A percentile compares a stretch with the other conserved stretches of the same genome.
These are phyloP conservation scores for Vitis cinerea DNA, from an alignment of 164 flowering plant genomes.

Conservation along the genomic window DNA sequence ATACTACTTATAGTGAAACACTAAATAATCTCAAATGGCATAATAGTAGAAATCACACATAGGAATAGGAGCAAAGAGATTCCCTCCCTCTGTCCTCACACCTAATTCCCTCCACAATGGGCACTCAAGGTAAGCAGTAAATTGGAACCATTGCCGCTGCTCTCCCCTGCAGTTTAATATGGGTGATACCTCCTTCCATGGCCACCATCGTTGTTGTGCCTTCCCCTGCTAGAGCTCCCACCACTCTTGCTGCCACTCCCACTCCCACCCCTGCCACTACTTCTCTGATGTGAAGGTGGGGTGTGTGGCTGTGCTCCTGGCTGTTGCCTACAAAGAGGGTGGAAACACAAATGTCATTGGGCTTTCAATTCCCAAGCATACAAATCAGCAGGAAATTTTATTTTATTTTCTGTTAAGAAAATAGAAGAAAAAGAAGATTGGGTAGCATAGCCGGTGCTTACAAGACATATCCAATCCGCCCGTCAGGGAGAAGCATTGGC, in stretches of 20 bases:
- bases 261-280: slow-evolving; percentile 18
- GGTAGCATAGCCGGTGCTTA: slow-evolving; percentile 32
- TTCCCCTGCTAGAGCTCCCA: slow-evolving; percentile 29
- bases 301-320: slow-evolving; percentile 34
- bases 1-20: too few relatives aligned
- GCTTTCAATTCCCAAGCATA: background rate
- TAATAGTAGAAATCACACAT: too few relatives aligned
- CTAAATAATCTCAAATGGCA: too few relatives aligned
- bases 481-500: slow-evolving; percentile 89
- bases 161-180: slow-evolving; percentile 12
- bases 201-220: slow-evolving; percentile 17
- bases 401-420: background rate
- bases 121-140: too few relatives aligned
- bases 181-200: slow-evolving; percentile 36
- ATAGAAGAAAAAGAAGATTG: background rate
- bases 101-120: too few relatives aligned
- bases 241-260: slow-evolving; percentile 21
- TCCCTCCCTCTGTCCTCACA: too few relatives aligned
- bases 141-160: too few relatives aligned
- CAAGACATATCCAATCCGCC: slow-evolving; percentile 87
- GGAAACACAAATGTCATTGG: background rate
- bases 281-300: slow-evolving; percentile 24
- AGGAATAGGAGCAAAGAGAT: too few relatives aligned
- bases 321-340: slow-evolving; percentile 37
- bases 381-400: background rate